A percentile compares a stretch with the other conserved stretches of the same genome.
These are phyloP conservation scores for Musa troglodytarum DNA, from an alignment of 176 grass and related monocot species.

Conservation along the genomic window DNA sequence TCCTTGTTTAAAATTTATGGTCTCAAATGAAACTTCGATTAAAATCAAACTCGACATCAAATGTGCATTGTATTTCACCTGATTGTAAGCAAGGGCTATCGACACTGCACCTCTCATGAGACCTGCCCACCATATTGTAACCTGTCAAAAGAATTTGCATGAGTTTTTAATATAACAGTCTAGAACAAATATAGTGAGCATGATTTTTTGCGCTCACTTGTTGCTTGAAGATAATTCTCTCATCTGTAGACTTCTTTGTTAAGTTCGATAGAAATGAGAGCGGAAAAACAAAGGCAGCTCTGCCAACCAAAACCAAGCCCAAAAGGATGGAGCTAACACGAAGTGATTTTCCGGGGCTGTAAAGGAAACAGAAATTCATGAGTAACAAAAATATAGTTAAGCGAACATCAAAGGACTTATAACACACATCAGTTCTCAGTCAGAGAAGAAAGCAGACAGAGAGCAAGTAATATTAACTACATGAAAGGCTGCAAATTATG, in stretches of 20 bases:
- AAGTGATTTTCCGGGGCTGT: conserved; percentile 83
- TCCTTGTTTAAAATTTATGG: too few species aligned
- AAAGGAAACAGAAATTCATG: conserved; percentile 4
- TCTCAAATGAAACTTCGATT: too few species aligned
- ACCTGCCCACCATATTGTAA: conserved; percentile 97
- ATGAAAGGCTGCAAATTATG: background rate
- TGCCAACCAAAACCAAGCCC: conserved; percentile 75
- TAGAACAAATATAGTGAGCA: background rate
- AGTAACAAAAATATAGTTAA: background rate
- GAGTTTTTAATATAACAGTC: conserved; percentile 11
- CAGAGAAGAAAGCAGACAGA: background rate
- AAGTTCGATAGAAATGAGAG: conserved; percentile 92
- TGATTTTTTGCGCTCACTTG: conserved; percentile 42
- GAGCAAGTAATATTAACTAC: background rate
- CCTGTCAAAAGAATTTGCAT: conserved; percentile 28
- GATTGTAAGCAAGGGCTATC: conserved; percentile 96
- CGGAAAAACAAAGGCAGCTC: conserved; percentile 98
- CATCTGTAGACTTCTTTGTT: conserved; percentile 51
- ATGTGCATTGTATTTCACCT: conserved; percentile 32
- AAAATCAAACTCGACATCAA: background rate
- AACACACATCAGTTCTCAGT: background rate
- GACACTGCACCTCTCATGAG: conserved; percentile 99
- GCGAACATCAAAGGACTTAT: background rate
- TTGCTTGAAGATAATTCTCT: conserved; percentile 77
- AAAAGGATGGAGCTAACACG: conserved; percentile 78